Evolutionary conservation across 2,329 filamentous ascomycete genomes (phyloP).

Genomic region (Domatiomyces catenatus): DNA sequence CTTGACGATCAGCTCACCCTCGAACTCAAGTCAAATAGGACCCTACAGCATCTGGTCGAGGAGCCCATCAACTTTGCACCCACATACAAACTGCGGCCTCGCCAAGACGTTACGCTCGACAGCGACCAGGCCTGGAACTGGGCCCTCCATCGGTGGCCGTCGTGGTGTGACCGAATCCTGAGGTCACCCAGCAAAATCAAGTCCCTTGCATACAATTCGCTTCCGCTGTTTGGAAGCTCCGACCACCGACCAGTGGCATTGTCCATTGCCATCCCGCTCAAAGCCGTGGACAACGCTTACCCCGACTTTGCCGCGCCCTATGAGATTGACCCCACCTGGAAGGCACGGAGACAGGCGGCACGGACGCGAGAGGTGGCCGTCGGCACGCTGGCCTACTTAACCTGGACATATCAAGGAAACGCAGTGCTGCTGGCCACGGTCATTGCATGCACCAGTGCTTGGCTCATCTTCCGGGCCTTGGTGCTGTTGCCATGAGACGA

Average conservation of each 20-base stretch:
- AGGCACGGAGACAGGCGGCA: constrained; percentile 36
- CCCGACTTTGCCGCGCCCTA: constrained; percentile 37
- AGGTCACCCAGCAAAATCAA: constrained; percentile 45
- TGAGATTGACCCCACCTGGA: constrained; percentile 43
- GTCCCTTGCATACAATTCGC: constrained; percentile 50
- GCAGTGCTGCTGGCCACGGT: constrained; percentile 26
- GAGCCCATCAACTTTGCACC: constrained; percentile 64
- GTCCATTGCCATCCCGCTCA: constrained; percentile 49
- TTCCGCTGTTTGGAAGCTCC: constrained; percentile 66
- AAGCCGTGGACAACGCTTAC: constrained; percentile 23
- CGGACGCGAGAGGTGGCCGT: constrained; percentile 44
- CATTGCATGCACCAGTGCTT: constrained; percentile 23
- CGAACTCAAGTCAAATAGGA: constrained; percentile 53
- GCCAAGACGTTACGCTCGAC: constrained; percentile 22
- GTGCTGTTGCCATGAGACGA: constrained; percentile 5
- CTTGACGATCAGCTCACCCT: constrained; percentile 61
- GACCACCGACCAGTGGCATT: constrained; percentile 79
- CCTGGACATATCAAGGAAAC: constrained; percentile 33
- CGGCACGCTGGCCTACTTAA: constrained; percentile 42
- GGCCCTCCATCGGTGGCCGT: constrained; percentile 70
- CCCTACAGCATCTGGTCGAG: constrained; percentile 66
- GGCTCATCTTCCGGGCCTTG: constrained; percentile 27
- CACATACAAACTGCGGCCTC: constrained; percentile 72
- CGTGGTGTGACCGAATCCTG: constrained; percentile 85
- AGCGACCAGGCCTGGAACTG: constrained; percentile 47